Conservation (phyloP, 148 eudicot species). For the Drosera capensis region DNA sequence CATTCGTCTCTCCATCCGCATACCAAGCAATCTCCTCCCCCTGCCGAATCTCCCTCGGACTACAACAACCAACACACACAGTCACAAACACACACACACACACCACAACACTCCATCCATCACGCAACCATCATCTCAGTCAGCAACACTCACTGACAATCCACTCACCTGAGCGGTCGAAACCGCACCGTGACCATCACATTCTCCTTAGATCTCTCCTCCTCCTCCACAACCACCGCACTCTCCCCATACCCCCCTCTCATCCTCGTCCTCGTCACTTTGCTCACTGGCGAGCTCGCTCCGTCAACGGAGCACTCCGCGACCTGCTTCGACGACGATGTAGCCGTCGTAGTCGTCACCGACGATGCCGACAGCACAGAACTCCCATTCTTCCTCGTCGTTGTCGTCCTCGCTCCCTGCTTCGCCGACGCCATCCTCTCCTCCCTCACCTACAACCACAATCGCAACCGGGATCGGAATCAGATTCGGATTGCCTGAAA, state of each 20-base stretch:
- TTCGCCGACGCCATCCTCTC: too few species aligned
- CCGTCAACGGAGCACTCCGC: constrained; percentile 43
- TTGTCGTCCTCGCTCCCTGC: constrained; percentile 29
- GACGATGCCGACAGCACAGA: constrained; percentile 45
- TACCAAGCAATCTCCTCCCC: constrained; percentile 99
- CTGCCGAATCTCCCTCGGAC: constrained; percentile 86
- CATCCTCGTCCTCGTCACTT: constrained; percentile 46
- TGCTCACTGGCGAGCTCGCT: constrained; percentile 50
- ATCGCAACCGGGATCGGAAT: too few species aligned
- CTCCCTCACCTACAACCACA: too few species aligned
- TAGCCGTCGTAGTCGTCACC: constrained; percentile 60
- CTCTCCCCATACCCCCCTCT: constrained; percentile 35
- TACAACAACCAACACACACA: constrained; percentile 14
- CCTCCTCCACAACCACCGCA: constrained; percentile 29
- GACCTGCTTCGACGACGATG: constrained; percentile 58
- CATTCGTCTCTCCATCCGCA: constrained; percentile 92
- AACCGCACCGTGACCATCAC: constrained; percentile 94
- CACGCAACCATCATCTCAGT: not conserved
- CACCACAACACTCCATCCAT: not conserved
- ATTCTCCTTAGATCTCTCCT: constrained; percentile 76
- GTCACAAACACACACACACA: constrained; percentile 11
- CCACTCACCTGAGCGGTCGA: constrained; percentile 78
- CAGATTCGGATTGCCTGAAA: too few species aligned
- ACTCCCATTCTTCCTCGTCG: constrained; percentile 37
- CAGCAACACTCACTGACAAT: not conserved